Conservation (phyloP, 441 rosid species). For the Euphorbia celastroides region DNA sequence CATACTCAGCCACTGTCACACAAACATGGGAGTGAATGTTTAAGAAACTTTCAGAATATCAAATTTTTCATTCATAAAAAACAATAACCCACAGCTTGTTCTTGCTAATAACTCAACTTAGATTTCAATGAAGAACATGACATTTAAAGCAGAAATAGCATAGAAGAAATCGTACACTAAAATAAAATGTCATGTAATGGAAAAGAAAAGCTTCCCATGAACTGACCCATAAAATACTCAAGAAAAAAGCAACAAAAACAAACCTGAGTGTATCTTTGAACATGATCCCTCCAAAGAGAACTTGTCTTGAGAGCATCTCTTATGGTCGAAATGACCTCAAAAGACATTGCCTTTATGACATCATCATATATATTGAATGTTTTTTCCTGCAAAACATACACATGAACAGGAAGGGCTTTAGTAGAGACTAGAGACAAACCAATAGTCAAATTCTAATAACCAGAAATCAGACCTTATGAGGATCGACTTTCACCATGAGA, state of each 20-base stretch:
- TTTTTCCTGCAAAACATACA: slow-evolving; percentile 52
- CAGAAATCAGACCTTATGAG: slow-evolving; percentile 60
- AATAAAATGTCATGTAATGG: background rate
- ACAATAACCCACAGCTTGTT: too few species aligned
- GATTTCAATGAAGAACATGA: background rate
- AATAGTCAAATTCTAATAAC: slow-evolving; percentile 13
- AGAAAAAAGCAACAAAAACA: slow-evolving; percentile 13
- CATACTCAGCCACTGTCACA: background rate
- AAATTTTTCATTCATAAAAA: too few species aligned
- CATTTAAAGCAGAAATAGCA: background rate
- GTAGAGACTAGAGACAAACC: slow-evolving; percentile 4
- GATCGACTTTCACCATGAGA: slow-evolving; percentile 95
- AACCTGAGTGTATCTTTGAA: slow-evolving; percentile 90
- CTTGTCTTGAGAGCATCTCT: slow-evolving; percentile 92
- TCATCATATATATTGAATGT: slow-evolving; percentile 96
- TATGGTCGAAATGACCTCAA: slow-evolving; percentile 93
- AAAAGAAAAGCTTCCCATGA: slow-evolving; percentile 7
- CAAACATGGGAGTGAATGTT: background rate
- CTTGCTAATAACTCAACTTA: background rate
- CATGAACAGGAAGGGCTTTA: slow-evolving; percentile 8
- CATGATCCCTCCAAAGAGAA: slow-evolving; percentile 97
- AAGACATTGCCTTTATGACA: slow-evolving; percentile 93
- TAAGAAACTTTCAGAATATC: background rate
- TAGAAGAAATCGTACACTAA: background rate
- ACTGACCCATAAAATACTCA: slow-evolving; percentile 7